phyloP scores from a whole-genome alignment of 768 basidiomycete genomes.

The Suillus americanus region DNA sequence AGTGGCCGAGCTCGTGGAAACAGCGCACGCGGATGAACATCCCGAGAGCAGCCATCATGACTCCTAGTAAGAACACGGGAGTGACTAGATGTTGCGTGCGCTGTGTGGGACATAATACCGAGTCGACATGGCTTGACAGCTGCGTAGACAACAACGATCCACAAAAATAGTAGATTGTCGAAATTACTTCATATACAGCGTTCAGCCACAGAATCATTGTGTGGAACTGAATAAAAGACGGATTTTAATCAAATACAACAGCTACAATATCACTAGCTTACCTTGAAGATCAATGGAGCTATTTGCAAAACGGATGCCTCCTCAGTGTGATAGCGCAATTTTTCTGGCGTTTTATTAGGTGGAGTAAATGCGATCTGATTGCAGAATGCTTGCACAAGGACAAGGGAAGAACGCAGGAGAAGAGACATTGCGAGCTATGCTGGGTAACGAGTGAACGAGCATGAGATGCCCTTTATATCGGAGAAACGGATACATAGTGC shows the following conservation, averaged over 20 bases:
- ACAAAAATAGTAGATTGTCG: constrained; percentile 33
- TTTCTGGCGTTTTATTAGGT: constrained; percentile 52
- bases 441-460: not conserved
- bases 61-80: constrained; percentile 46
- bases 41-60: constrained; percentile 42
- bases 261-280: constrained; percentile 15
- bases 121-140: constrained; percentile 32
- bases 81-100: constrained; percentile 34
- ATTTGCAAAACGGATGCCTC: constrained; percentile 53
- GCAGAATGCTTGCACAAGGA: constrained; percentile 46
- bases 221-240: constrained; percentile 39
- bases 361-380: constrained; percentile 56
- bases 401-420: constrained; percentile 42
- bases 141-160: constrained; percentile 33
- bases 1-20: constrained; percentile 49
- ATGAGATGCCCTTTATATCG: constrained; percentile 19
- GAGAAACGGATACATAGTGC: constrained; percentile 1
- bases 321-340: constrained; percentile 53
- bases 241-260: not conserved
- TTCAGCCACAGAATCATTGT: constrained; percentile 49
- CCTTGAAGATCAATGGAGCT: constrained; percentile 57
- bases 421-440: constrained; percentile 40
- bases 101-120: constrained; percentile 30
- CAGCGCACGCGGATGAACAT: constrained; percentile 51
- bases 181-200: constrained; percentile 50